Percentiles rank a stretch among this genome's conserved stretches.
phyloP scores from a whole-genome alignment of 1,139 yeast genomes.

The Suhomyces wounanorum region DNA sequence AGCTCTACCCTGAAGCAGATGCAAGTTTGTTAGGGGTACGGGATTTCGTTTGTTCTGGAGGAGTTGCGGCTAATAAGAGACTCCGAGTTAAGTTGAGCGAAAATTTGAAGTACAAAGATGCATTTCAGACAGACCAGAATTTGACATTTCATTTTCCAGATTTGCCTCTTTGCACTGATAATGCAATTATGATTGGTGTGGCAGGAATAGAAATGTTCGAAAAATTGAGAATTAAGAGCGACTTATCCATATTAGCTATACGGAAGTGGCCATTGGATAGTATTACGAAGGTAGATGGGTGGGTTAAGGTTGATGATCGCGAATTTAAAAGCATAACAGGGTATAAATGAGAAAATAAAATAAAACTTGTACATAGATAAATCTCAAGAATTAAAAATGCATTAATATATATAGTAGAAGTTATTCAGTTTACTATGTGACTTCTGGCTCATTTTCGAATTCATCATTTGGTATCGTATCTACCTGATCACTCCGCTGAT shows the following conservation, averaged over 20 bases:
- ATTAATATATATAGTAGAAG: not conserved
- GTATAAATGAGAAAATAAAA: not conserved
- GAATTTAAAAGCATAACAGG: conserved; percentile 13
- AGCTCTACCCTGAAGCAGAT: conserved; percentile 21
- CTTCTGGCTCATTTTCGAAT: not conserved
- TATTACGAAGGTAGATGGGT: conserved; percentile 50
- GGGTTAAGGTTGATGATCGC: conserved; percentile 36
- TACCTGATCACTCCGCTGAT: conserved; percentile 39
- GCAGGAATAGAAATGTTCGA: conserved; percentile 91
- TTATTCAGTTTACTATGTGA: not conserved
- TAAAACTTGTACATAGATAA: not conserved
- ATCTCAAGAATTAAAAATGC: not conserved
- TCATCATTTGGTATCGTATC: conserved; percentile 29
- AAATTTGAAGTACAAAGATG: conserved; percentile 27
- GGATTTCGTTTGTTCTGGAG: conserved; percentile 85
- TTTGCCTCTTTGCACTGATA: conserved; percentile 80
- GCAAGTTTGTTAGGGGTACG: conserved; percentile 45
- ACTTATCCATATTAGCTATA: conserved; percentile 56
- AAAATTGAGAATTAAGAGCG: conserved; percentile 46
- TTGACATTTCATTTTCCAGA: conserved; percentile 63
- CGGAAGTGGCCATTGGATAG: conserved; percentile 75
- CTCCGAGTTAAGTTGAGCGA: conserved; percentile 54
- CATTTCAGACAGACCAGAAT: conserved; percentile 12
- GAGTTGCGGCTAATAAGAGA: conserved; percentile 78
- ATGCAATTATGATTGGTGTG: conserved; percentile 97